Percentiles rank a stretch among this genome's conserved stretches.
phyloP scores from a whole-genome alignment of 2,329 filamentous ascomycete genomes.

The Thermomyces lanuginosus region DNA sequence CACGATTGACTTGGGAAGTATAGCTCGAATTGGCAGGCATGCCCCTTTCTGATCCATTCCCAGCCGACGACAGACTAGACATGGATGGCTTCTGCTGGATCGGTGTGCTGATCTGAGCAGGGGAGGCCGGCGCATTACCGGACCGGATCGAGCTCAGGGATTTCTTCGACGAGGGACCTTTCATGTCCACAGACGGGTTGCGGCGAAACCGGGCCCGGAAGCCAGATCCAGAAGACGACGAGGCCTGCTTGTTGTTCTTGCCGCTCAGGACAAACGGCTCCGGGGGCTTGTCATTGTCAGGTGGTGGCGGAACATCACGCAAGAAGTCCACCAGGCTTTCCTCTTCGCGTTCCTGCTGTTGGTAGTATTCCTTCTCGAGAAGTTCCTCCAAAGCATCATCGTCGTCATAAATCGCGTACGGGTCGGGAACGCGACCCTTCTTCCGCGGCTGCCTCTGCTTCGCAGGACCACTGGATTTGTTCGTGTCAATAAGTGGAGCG shows the following conservation, averaged over 20 bases:
- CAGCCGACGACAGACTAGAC: no score
- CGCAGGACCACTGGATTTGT: slow-evolving; percentile 14
- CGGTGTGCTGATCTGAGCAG: slow-evolving; percentile 6
- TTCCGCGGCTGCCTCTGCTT: slow-evolving; percentile 5
- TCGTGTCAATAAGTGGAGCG: slow-evolving; percentile 45
- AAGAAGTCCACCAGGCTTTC: slow-evolving; percentile 35
- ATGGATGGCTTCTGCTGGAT: slow-evolving; percentile 1
- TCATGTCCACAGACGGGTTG: slow-evolving; percentile 15
- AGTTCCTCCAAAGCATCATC: slow-evolving; percentile 50
- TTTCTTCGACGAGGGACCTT: slow-evolving; percentile 14
- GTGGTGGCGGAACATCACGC: slow-evolving; percentile 28
- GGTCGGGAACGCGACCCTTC: slow-evolving; percentile 64
- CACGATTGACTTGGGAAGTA: slow-evolving; percentile 21
- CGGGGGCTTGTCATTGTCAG: slow-evolving; percentile 14
- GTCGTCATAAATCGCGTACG: slow-evolving; percentile 72
- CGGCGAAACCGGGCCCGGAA: slow-evolving; percentile 23
- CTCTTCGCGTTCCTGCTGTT: slow-evolving; percentile 22
- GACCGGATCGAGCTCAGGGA: slow-evolving; percentile 19
- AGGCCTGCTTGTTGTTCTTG: slow-evolving; percentile 6
- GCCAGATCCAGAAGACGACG: slow-evolving; percentile 8
- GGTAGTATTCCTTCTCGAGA: slow-evolving; percentile 22
- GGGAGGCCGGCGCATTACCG: slow-evolving; percentile 1
- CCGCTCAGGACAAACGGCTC: slow-evolving; percentile 16
- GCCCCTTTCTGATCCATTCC: no score
- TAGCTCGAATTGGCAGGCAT: slow-evolving; percentile 19